Evolutionary conservation across 176 grass and related monocot species (phyloP), one percentile per base, ranked within the genome.

Genomic region (Olyra latifolia): DNA sequence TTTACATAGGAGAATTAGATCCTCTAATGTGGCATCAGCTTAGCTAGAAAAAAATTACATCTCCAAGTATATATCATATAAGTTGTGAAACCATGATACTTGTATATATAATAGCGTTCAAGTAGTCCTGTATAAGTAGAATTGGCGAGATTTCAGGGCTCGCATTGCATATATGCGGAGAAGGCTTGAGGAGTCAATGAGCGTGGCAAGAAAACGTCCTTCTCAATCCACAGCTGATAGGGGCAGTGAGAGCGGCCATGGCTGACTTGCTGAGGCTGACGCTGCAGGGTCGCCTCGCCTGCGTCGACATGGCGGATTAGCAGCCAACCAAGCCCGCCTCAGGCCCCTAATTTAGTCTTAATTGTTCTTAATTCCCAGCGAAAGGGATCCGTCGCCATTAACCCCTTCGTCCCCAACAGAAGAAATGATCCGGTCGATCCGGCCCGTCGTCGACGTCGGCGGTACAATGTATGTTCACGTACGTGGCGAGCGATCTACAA

Each of bases 271-370:
- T 2, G 69, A 62, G 5, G 42, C 11, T 38, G 55, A 58, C 23
- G 16, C 39, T 25, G 1, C 11, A 4, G 0, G 5, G 10, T 0
- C 27, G 10, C 14, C 5, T 16, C 60, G 24, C 23, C 6, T 16
- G 10, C 43, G 64, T 87, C 78, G 79, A 87, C 79, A 38, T 87
- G 86, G 73, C 72, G 20, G 1, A 25, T 30, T 64, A 1, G 45
- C 59, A 68, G 57, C 79, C 79, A 78, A 9, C 56, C 65, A 62
- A 41, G 10, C 6, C 11, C 5, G 8, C 5, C 10, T 8, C 6
- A 64, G 1, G 19, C 35, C 24, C 7, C 4, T 13, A n/a, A 10
- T 52, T 52, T 3, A 50, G 16, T 4, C 15, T 20, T 19, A 1
- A 35, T 35, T 30, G 63, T 40, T 41, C 8, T 22, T 40, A 22